A percentile compares a stretch with the other conserved stretches of the same genome.
Evolutionary conservation across 306 rosid genomes (phyloP).

Genomic region (Castanea sativa): DNA sequence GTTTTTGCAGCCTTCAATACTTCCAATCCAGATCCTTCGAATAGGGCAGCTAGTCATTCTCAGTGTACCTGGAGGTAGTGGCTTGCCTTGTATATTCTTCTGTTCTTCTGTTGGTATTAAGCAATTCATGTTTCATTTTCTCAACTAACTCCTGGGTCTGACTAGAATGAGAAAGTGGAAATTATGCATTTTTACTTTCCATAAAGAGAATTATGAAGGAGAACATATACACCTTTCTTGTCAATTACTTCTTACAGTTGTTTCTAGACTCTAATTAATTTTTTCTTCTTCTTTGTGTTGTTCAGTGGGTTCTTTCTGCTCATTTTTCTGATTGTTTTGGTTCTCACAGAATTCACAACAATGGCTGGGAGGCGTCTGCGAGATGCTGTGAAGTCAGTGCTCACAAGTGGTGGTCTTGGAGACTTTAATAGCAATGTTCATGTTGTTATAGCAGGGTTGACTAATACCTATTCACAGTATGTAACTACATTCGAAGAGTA

Average conservation of each 20-base stretch:
- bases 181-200: neutral
- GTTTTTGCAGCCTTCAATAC: slow-evolving; percentile 82
- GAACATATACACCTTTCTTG: neutral
- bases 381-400: slow-evolving; percentile 69
- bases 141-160: neutral
- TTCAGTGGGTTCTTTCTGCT: slow-evolving; percentile 5
- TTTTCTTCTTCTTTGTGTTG: neutral
- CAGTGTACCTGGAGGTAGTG: slow-evolving; percentile 85
- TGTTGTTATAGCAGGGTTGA: slow-evolving; percentile 80
- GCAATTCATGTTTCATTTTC: neutral
- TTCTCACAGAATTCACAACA: slow-evolving; percentile 71
- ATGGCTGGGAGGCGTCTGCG: slow-evolving; percentile 98
- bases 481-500: slow-evolving; percentile 84
- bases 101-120: neutral
- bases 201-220: neutral
- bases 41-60: slow-evolving; percentile 83
- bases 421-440: slow-evolving; percentile 44
- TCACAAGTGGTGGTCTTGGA: slow-evolving; percentile 33
- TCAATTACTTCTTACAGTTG: neutral
- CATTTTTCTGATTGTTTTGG: slow-evolving; percentile 10
- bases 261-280: neutral
- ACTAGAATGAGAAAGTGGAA: neutral
- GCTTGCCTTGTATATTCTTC: slow-evolving; percentile 11
- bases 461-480: slow-evolving; percentile 87
- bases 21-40: slow-evolving; percentile 85